Conservation (phyloP, 73 alveolate species). For the Paramecium bursaria region DNA sequence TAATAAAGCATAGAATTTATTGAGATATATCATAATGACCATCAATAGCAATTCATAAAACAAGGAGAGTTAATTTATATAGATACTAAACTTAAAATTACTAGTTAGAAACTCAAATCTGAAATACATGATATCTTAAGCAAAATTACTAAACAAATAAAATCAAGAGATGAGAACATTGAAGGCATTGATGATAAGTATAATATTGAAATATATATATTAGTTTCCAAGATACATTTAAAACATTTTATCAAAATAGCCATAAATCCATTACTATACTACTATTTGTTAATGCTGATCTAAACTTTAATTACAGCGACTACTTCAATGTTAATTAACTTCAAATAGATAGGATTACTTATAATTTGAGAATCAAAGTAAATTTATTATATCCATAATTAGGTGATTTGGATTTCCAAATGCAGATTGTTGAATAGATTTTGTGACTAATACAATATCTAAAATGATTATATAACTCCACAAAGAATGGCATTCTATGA, state of each 20-base stretch:
- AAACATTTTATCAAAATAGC: background rate
- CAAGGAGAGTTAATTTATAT: conserved; percentile 37
- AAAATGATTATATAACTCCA: background rate
- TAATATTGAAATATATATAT: background rate
- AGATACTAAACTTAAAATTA: conserved; percentile 18
- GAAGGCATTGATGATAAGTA: conserved; percentile 4
- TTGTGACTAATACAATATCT: conserved; percentile 2
- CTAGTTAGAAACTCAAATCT: conserved; percentile 16
- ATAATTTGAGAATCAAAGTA: conserved; percentile 19
- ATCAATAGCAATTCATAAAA: too few species aligned
- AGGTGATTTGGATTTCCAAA: conserved; percentile 23
- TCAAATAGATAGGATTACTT: background rate
- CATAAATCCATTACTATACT: background rate
- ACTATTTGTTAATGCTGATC: conserved; percentile 39
- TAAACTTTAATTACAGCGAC: conserved; percentile 23
- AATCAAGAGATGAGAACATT: background rate
- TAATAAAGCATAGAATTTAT: too few species aligned
- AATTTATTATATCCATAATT: background rate
- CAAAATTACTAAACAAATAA: background rate
- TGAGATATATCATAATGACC: too few species aligned
- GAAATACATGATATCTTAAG: background rate
- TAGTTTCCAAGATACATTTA: conserved; percentile 42
- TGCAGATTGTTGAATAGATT: background rate
- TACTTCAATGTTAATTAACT: conserved; percentile 8
- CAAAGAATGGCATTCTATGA: conserved; percentile 54